These are phyloP conservation scores for Fraxinus paxiana DNA, from an alignment of 305 asterid species.

Conservation along the genomic window DNA sequence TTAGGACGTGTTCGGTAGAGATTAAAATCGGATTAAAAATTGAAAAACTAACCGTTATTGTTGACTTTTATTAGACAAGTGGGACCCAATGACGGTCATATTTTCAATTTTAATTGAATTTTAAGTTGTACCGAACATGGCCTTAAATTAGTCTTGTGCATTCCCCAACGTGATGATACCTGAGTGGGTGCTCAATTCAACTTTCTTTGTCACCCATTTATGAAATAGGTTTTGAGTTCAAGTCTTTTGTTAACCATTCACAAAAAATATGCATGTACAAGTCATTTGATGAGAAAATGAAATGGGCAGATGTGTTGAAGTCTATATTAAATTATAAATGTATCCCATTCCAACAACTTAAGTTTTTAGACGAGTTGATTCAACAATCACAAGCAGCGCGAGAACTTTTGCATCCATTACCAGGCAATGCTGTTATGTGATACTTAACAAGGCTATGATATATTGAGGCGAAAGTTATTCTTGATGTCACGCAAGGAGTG, in stretches of 20 bases:
- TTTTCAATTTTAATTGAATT: too few species aligned
- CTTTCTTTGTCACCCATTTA: not conserved
- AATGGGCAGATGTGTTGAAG: not conserved
- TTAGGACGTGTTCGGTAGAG: not conserved
- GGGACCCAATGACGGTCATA: too few species aligned
- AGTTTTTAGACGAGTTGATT: not conserved
- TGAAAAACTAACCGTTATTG: too few species aligned
- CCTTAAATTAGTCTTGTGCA: not conserved
- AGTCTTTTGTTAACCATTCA: not conserved
- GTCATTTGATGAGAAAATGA: not conserved
- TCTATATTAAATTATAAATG: not conserved
- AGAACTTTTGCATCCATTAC: slow-evolving; percentile 1
- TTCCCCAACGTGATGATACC: not conserved
- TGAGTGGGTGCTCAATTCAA: not conserved
- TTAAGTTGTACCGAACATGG: too few species aligned
- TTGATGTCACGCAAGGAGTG: not conserved
- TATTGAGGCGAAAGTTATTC: not conserved
- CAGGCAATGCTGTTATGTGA: not conserved
- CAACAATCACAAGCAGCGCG: not conserved
- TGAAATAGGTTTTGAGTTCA: not conserved
- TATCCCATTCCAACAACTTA: not conserved
- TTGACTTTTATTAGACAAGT: too few species aligned
- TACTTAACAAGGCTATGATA: not conserved
- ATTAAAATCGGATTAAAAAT: too few species aligned
- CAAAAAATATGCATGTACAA: not conserved